Percentiles rank a stretch among this genome's conserved stretches.
These are phyloP conservation scores for Auriscalpium microsporum DNA, from an alignment of 768 basidiomycete species.

Conservation along the genomic window DNA sequence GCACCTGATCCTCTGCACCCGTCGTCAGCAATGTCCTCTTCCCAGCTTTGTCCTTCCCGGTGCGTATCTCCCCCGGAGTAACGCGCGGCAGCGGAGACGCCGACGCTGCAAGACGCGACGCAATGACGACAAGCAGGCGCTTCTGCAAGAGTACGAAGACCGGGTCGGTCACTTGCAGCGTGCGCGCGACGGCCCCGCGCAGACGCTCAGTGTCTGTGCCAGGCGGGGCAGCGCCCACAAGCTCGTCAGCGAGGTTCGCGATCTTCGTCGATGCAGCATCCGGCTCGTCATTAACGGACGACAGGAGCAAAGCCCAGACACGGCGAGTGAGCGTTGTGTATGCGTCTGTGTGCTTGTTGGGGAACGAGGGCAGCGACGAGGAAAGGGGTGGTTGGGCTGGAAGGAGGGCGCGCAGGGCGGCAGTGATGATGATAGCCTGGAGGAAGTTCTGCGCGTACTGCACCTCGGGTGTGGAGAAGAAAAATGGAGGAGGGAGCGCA, in stretches of 20 bases:
- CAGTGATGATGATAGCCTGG: slow-evolving; percentile 60
- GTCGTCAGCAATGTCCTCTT: not conserved
- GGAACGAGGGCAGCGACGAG: not conserved
- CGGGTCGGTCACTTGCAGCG: slow-evolving; percentile 51
- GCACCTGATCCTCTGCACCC: slow-evolving; percentile 1
- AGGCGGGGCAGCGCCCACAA: slow-evolving; percentile 40
- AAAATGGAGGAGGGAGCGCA: slow-evolving; percentile 54
- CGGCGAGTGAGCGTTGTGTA: slow-evolving; percentile 42
- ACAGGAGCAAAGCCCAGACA: slow-evolving; percentile 55
- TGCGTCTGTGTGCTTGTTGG: slow-evolving; percentile 4
- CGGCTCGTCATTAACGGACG: slow-evolving; percentile 39
- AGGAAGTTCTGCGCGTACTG: slow-evolving; percentile 43
- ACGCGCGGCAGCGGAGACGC: slow-evolving; percentile 4
- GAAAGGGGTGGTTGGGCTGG: slow-evolving; percentile 26
- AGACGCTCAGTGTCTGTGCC: slow-evolving; percentile 42
- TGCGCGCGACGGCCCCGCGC: slow-evolving; percentile 55
- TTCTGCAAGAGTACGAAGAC: slow-evolving; percentile 58
- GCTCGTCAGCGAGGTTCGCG: slow-evolving; percentile 66
- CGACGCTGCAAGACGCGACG: slow-evolving; percentile 17
- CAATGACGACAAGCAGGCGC: slow-evolving; percentile 40
- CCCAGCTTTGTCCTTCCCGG: slow-evolving; percentile 6
- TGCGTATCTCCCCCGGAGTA: slow-evolving; percentile 3
- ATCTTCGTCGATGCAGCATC: slow-evolving; percentile 42
- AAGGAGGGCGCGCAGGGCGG: slow-evolving; percentile 48
- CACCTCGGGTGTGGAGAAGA: slow-evolving; percentile 47